Base-by-base conservation (phyloP, 345 rosid species). In the Salix brachista region DNA sequence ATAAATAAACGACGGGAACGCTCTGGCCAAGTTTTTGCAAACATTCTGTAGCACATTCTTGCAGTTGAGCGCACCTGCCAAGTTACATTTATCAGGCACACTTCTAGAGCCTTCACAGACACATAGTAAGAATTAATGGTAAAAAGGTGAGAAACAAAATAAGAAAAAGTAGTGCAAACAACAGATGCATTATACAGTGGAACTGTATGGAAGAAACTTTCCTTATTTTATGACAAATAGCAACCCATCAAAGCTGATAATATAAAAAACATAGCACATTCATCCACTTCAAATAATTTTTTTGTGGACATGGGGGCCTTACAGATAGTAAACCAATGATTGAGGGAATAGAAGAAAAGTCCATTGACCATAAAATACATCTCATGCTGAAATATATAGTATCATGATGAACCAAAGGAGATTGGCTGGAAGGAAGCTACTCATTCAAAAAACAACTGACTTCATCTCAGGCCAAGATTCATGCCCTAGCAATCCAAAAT, bases 21-120 rank as follows among this genome's bases (percentile, higher is more conserved):
- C 77, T 92, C 98, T 48, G 98, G 98, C 99, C 99, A 96, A 25
- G 99, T 96, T 84, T 92, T 96, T 75, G 97, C 87, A 85, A 93
- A 96, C 94, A 96, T 85, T 86, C 97, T 88, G 84, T 96, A 96
- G 91, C 99, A 96, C 94, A 89, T 96, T 85, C 99, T 88, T 71
- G 99, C 97, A 76, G 91, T 93, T 70, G 99, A 89, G 69, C 99
- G 86, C 39, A 96, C 99, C 99, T 96, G 90, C 77, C 75, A 84
- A 72, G 74, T 76, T 71, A 50, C 37, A 73, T 2, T 64, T 6
- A 32, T 39, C 34, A 52, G 34, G 61, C 42, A 70, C 42, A 26
- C 26, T n/a, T 39, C 12, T 44, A 23, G 16, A 28, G 28, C 28
- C 75, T 21, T 60, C 5, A 62, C n/a, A 62, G 25, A 46, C 18